phyloP scores from a whole-genome alignment of 768 basidiomycete genomes.

The Tricholoma saponaceum region DNA sequence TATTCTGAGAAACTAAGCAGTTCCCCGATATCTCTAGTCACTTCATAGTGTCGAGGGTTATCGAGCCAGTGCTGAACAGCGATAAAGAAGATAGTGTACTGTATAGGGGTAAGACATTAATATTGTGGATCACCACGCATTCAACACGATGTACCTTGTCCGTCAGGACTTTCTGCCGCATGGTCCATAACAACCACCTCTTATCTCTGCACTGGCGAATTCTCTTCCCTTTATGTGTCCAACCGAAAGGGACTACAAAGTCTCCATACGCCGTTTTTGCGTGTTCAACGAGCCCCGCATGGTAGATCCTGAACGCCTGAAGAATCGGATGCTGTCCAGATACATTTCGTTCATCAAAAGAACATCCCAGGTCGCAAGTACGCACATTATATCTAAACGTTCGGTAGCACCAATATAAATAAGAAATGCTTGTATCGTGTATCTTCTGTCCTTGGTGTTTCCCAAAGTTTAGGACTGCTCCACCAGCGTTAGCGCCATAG shows the following conservation, averaged over 20 bases:
- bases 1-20: background rate
- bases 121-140: background rate
- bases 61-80: conserved; percentile 4
- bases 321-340: background rate
- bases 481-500: conserved; percentile 1
- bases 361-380: too few relatives aligned
- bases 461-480: conserved; percentile 4
- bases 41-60: conserved; percentile 3
- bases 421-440: conserved; percentile 5
- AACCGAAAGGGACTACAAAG: conserved; percentile 7
- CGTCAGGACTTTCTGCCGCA: background rate
- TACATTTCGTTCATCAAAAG: background rate
- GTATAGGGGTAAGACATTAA: background rate
- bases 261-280: conserved; percentile 2
- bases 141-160: background rate
- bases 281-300: background rate
- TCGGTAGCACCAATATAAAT: conserved; percentile 7
- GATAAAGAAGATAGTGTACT: conserved; percentile 5
- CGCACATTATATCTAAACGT: background rate
- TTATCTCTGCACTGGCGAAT: conserved; percentile 5
- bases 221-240: conserved; percentile 5
- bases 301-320: background rate
- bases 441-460: conserved; percentile 3
- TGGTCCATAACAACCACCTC: conserved; percentile 4
- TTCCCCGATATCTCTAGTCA: conserved; percentile 7